phyloP scores from a whole-genome alignment of 2,329 filamentous ascomycete species.

The Colletotrichum cuscutae region DNA sequence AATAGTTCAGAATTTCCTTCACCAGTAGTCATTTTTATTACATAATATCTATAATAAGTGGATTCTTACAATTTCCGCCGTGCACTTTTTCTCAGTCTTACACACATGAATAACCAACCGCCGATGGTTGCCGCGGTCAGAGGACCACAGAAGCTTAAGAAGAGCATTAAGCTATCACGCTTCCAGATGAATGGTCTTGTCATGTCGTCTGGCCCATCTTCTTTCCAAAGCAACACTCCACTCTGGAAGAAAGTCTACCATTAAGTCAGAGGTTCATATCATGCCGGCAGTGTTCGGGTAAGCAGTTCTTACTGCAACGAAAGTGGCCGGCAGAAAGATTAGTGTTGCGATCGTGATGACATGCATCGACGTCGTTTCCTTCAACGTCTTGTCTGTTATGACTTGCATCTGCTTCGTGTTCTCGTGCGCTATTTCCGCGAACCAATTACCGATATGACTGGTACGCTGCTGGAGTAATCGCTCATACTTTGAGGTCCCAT shows the following conservation, averaged over 20 bases:
- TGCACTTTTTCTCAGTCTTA: background rate
- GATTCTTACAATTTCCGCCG: background rate
- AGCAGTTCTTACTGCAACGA: conserved; percentile 19
- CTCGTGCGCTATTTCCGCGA: background rate
- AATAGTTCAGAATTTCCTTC: too few relatives aligned
- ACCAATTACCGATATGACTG: background rate
- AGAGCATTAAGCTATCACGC: background rate
- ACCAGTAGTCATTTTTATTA: too few relatives aligned
- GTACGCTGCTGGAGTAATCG: background rate
- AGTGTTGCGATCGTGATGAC: conserved; percentile 3
- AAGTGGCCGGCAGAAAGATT: background rate
- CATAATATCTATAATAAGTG: background rate
- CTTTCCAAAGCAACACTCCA: background rate
- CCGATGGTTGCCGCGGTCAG: background rate
- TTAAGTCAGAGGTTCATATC: background rate
- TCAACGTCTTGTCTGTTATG: background rate
- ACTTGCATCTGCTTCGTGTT: background rate
- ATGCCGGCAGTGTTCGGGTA: background rate
- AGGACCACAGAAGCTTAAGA: background rate
- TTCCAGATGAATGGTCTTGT: background rate
- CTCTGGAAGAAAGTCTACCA: conserved; percentile 15
- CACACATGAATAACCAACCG: background rate
- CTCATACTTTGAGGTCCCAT: background rate
- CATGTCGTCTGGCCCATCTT: background rate
- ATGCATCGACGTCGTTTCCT: conserved; percentile 1